These are phyloP conservation scores for Cyberlindnera saturnus DNA, from an alignment of 805 yeast species.

Conservation along the genomic window DNA sequence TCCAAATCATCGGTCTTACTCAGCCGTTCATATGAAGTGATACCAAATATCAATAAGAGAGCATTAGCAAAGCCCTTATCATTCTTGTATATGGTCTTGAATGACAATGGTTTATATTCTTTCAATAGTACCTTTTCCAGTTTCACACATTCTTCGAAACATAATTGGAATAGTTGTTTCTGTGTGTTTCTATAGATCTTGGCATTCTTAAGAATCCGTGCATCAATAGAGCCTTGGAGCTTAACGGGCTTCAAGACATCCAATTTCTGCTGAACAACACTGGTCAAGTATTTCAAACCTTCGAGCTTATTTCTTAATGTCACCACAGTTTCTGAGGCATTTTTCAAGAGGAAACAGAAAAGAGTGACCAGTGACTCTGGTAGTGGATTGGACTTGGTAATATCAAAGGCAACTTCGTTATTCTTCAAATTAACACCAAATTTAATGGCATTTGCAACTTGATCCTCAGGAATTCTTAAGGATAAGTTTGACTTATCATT, in stretches of 20 bases:
- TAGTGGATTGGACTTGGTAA: slow-evolving; percentile 28
- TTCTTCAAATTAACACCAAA: slow-evolving; percentile 37
- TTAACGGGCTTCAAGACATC: slow-evolving; percentile 29
- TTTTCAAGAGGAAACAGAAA: slow-evolving; percentile 48
- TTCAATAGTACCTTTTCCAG: slow-evolving; percentile 40
- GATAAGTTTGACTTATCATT: slow-evolving; percentile 57
- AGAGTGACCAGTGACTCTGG: slow-evolving; percentile 44
- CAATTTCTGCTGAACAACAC: slow-evolving; percentile 47
- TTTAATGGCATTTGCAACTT: slow-evolving; percentile 26
- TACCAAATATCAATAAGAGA: slow-evolving; percentile 50
- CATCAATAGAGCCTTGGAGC: slow-evolving; percentile 17
- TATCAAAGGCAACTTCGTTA: slow-evolving; percentile 34
- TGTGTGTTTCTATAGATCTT: slow-evolving; percentile 46
- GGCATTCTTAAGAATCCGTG: slow-evolving; percentile 27
- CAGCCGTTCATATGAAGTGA: slow-evolving; percentile 47
- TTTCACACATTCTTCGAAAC: slow-evolving; percentile 40
- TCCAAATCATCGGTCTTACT: slow-evolving; percentile 41
- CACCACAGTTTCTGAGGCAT: slow-evolving; percentile 39
- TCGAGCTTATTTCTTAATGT: slow-evolving; percentile 54
- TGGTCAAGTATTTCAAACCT: slow-evolving; percentile 49
- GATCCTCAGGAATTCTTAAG: slow-evolving; percentile 39
- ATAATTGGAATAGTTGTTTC: slow-evolving; percentile 36
- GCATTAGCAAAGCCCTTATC: slow-evolving; percentile 52
- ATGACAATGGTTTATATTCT: slow-evolving; percentile 42
- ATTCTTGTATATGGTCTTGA: slow-evolving; percentile 50